Conservation (phyloP, 2,329 filamentous ascomycete species). For the Phialemoniopsis sp. region DNA sequence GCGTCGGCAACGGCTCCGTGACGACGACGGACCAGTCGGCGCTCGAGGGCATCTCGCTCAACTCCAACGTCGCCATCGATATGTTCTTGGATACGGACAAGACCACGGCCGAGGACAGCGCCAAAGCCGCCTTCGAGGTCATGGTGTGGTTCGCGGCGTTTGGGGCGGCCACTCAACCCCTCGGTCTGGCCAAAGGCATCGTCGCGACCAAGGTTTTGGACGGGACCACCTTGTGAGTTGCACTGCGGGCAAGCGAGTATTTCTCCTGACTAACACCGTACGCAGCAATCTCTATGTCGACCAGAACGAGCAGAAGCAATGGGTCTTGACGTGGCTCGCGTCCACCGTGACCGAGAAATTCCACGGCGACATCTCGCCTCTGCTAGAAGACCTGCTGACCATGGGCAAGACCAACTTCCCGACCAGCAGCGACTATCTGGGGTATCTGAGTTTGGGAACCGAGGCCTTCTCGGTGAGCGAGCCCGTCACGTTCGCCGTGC, state of each 20-base stretch:
- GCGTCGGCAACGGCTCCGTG: conserved; percentile 33
- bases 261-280: too few species aligned
- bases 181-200: conserved; percentile 30
- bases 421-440: conserved; percentile 37
- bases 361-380: conserved; percentile 38
- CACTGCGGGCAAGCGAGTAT: too few species aligned
- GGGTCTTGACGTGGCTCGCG: conserved; percentile 47
- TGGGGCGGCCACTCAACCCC: conserved; percentile 40
- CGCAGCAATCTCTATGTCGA: conserved; percentile 31
- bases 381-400: conserved; percentile 34
- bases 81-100: conserved; percentile 50
- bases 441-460: conserved; percentile 46
- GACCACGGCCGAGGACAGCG: conserved; percentile 30
- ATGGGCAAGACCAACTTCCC: conserved; percentile 29
- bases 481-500: conserved; percentile 45
- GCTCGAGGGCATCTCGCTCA: conserved; percentile 30
- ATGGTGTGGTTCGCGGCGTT: conserved; percentile 53
- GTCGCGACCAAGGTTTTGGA: conserved; percentile 30
- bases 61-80: conserved; percentile 55
- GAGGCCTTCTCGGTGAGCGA: conserved; percentile 38
- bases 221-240: conserved; percentile 29
- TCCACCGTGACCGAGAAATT: conserved; percentile 30
- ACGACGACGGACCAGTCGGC: conserved; percentile 25
- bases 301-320: conserved; percentile 32
- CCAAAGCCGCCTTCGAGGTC: conserved; percentile 43